phyloP scores from a whole-genome alignment of 345 rosid genomes.

The Stellera chamaejasme region DNA sequence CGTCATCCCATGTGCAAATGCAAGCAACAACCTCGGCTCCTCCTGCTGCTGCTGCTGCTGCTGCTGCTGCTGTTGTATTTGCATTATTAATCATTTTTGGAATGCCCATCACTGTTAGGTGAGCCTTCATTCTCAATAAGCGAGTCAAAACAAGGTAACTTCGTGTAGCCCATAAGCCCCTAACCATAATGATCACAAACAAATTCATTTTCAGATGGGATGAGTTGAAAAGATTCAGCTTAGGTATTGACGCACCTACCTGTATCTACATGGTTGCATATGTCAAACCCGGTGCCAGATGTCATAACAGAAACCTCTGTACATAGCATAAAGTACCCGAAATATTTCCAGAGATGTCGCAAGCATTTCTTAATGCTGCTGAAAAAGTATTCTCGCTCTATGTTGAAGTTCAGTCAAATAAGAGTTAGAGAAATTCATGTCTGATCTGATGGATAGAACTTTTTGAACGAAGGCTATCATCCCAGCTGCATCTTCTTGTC shows the following conservation, averaged over 20 bases:
- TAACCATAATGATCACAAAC: no score
- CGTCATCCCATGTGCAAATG: neutral
- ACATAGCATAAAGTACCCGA: neutral
- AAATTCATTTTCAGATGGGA: neutral
- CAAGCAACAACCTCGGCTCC: conserved; percentile 7
- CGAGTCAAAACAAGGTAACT: no score
- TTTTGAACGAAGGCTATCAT: conserved; percentile 29
- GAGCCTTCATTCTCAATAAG: conserved; percentile 2
- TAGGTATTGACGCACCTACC: no score
- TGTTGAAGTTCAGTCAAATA: conserved; percentile 37
- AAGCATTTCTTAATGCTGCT: conserved; percentile 18
- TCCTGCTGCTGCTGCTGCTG: conserved; percentile 4
- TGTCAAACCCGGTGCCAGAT: neutral
- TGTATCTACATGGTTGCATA: neutral
- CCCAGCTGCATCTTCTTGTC: conserved; percentile 12
- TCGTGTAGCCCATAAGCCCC: no score
- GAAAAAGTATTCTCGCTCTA: conserved; percentile 35
- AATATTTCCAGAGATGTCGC: neutral
- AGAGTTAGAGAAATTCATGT: conserved; percentile 11
- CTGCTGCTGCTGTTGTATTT: conserved; percentile 1
- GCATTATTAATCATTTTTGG: neutral
- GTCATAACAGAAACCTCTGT: neutral
- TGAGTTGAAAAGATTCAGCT: no score
- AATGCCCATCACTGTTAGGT: neutral
- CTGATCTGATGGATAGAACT: conserved; percentile 21